A percentile compares a stretch with the other conserved stretches of the same genome.
phyloP scores from a whole-genome alignment of 1,284 basidiomycete species.

The Wolfiporia cocos region DNA sequence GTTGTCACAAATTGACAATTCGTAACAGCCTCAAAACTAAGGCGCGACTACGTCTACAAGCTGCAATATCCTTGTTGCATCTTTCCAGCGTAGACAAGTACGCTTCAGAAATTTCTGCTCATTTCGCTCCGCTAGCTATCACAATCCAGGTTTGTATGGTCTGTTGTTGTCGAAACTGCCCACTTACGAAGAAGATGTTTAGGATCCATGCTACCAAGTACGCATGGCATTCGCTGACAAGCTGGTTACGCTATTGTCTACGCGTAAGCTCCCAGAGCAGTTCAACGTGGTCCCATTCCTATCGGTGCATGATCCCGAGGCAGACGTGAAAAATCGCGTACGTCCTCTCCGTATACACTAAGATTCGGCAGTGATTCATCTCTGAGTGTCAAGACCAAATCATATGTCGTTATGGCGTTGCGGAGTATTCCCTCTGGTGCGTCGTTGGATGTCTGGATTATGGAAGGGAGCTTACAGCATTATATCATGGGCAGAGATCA shows the following conservation, averaged over 20 bases:
- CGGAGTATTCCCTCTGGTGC: conserved; percentile 43
- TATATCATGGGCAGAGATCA: conserved; percentile 35
- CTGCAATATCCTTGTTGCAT: conserved; percentile 78
- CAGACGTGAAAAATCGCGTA: conserved; percentile 64
- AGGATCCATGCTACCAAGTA: conserved; percentile 89
- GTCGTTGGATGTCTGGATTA: conserved; percentile 8
- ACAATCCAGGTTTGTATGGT: conserved; percentile 60
- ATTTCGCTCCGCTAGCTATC: conserved; percentile 70
- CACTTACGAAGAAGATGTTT: no score
- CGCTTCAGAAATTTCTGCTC: conserved; percentile 50
- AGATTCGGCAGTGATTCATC: no score
- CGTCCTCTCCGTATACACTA: conserved; percentile 11
- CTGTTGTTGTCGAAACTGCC: background rate
- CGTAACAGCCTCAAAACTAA: conserved; percentile 46
- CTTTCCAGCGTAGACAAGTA: conserved; percentile 64
- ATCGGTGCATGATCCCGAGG: conserved; percentile 88
- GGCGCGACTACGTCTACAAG: conserved; percentile 75
- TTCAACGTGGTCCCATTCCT: conserved; percentile 88
- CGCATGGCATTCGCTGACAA: conserved; percentile 78
- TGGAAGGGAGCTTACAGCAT: background rate
- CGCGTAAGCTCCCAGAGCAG: conserved; percentile 57
- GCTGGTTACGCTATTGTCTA: conserved; percentile 55
- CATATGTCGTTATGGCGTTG: conserved; percentile 47
- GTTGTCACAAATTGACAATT: background rate
- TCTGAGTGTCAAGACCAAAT: conserved; percentile 60